These are phyloP conservation scores for Nissolia schottii DNA, from an alignment of 306 rosid genomes.

Conservation along the genomic window DNA sequence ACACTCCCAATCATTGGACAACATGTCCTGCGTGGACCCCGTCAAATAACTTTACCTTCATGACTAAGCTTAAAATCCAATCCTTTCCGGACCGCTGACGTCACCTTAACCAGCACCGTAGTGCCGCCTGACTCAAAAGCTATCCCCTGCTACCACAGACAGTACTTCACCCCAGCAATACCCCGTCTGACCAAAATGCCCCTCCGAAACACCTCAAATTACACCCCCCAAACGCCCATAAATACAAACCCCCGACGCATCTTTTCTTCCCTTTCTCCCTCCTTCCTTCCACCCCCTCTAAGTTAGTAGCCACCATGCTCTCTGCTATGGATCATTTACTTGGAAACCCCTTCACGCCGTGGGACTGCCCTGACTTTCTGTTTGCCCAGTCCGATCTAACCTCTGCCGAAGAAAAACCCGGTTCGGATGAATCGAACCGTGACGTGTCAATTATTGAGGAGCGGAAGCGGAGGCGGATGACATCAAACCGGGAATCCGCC, in stretches of 20 bases:
- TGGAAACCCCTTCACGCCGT: constrained; percentile 41
- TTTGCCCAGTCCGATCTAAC: constrained; percentile 26
- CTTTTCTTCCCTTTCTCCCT: constrained; percentile 84
- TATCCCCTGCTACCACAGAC: background rate
- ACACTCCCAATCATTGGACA: constrained; percentile 28
- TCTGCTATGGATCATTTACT: constrained; percentile 44
- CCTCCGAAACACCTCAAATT: background rate
- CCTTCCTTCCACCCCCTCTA: constrained; percentile 35
- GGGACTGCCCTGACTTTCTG: constrained; percentile 45
- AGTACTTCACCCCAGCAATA: background rate
- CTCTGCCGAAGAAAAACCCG: constrained; percentile 22
- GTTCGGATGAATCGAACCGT: constrained; percentile 13
- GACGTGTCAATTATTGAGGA: constrained; percentile 33
- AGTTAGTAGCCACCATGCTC: constrained; percentile 43
- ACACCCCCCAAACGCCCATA: constrained; percentile 17
- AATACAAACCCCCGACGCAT: constrained; percentile 46
- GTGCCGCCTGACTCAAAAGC: constrained; percentile 92
- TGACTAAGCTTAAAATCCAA: constrained; percentile 42
- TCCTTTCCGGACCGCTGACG: constrained; percentile 21
- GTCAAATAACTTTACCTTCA: constrained; percentile 41
- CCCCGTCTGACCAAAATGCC: constrained; percentile 27
- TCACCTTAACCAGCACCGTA: constrained; percentile 35
- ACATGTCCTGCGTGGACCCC: constrained; percentile 27
- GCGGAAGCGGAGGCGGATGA: constrained; percentile 71
- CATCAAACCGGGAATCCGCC: constrained; percentile 94